A percentile compares a stretch with the other conserved stretches of the same genome.
Conservation (phyloP, 805 yeast genomes). For the Tanozyma kutaoensis region DNA sequence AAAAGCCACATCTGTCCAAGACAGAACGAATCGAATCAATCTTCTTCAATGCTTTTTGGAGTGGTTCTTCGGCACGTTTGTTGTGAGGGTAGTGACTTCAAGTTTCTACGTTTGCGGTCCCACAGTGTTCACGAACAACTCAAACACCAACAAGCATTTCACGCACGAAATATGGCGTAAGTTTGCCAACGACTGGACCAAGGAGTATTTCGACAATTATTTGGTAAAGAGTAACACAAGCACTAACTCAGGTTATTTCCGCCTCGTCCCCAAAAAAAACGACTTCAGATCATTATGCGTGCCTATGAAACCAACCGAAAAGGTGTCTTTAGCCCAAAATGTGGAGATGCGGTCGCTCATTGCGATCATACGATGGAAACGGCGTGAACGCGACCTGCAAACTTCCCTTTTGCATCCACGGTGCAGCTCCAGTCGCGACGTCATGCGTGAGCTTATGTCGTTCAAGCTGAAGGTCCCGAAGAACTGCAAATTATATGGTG, state of each 20-base stretch:
- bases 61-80: slow-evolving; percentile 28
- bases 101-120: not conserved
- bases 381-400: no score
- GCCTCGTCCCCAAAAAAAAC: slow-evolving; percentile 46
- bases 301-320: slow-evolving; percentile 31
- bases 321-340: no score
- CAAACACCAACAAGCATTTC: slow-evolving; percentile 31
- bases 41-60: slow-evolving; percentile 51
- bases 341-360: no score
- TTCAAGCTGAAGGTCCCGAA: slow-evolving; percentile 19
- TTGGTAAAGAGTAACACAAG: slow-evolving; percentile 8
- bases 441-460: slow-evolving; percentile 21
- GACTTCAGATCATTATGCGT: slow-evolving; percentile 50
- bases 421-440: slow-evolving; percentile 30
- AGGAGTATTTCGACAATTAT: slow-evolving; percentile 24
- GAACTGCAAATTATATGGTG: slow-evolving; percentile 30
- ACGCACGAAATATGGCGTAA: slow-evolving; percentile 46
- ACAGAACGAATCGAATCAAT: slow-evolving; percentile 24
- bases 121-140: slow-evolving; percentile 9
- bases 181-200: slow-evolving; percentile 27
- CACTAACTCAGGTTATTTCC: slow-evolving; percentile 18
- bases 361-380: no score
- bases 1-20: slow-evolving; percentile 23
- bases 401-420: no score
- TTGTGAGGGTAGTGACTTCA: slow-evolving; percentile 27